Evolutionary conservation across 2,329 filamentous ascomycete species (phyloP).

Genomic region (Thielaviopsis ethacetica): DNA sequence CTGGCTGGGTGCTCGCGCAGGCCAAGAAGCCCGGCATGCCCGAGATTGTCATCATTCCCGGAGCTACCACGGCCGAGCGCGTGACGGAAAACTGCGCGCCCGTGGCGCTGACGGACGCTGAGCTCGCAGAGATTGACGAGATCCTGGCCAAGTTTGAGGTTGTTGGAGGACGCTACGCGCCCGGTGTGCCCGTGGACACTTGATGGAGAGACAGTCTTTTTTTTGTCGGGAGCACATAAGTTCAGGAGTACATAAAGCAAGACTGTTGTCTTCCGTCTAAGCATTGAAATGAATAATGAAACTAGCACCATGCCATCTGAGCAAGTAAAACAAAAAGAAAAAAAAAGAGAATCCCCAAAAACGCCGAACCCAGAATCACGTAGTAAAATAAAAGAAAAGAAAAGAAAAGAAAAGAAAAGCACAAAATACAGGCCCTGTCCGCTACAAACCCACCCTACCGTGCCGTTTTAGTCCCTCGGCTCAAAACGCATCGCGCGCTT

Average conservation of each 20-base stretch:
- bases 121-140: constrained; percentile 33
- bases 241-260: no score
- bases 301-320: no score
- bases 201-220: constrained; percentile 13
- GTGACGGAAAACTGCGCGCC: constrained; percentile 43
- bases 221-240: no score
- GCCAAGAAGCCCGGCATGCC: constrained; percentile 36
- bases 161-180: constrained; percentile 32
- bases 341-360: no score
- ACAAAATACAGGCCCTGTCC: no score
- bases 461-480: background rate
- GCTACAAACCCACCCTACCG: background rate
- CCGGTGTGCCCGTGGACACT: constrained; percentile 21
- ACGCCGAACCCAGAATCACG: no score
- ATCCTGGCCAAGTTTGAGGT: constrained; percentile 31
- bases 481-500: constrained; percentile 1
- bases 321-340: no score
- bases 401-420: background rate
- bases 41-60: constrained; percentile 49
- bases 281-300: no score
- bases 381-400: no score
- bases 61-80: constrained; percentile 38
- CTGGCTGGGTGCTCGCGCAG: constrained; percentile 43
- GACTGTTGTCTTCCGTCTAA: no score
- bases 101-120: constrained; percentile 31